Percentiles rank a stretch among this genome's conserved stretches.
Conservation (phyloP, 495 filamentous ascomycete species). For the Xylaria intraflava region DNA sequence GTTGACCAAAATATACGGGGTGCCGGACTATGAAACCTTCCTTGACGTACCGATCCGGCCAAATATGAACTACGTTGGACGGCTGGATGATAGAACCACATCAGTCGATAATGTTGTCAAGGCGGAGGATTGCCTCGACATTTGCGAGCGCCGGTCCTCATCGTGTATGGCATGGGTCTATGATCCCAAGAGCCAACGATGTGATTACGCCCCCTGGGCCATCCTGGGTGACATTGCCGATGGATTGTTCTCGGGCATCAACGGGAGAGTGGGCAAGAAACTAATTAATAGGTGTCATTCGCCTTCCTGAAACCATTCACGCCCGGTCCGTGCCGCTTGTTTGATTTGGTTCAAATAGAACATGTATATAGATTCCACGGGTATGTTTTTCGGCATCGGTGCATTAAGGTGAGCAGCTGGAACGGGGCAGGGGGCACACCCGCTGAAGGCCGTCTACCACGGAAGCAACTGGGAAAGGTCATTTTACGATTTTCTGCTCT, state of each 20-base stretch:
- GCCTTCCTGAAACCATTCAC: not conserved
- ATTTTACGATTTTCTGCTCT: not conserved
- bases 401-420: constrained; percentile 3
- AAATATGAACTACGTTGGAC: constrained; percentile 36
- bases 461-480: not conserved
- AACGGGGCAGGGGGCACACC: not conserved
- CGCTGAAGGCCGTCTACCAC: not conserved
- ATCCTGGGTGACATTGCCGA: constrained; percentile 32
- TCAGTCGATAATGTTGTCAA: constrained; percentile 24
- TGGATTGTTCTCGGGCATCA: constrained; percentile 29
- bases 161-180: constrained; percentile 42
- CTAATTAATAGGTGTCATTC: constrained; percentile 18
- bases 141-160: constrained; percentile 21
- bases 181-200: constrained; percentile 23
- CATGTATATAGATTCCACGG: constrained; percentile 8
- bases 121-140: constrained; percentile 25
- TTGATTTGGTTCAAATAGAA: constrained; percentile 16
- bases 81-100: constrained; percentile 25
- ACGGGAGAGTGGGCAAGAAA: constrained; percentile 20
- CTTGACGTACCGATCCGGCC: constrained; percentile 20
- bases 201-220: constrained; percentile 38
- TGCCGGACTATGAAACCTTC: constrained; percentile 25
- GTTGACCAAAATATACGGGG: constrained; percentile 32
- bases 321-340: not conserved
- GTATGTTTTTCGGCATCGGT: constrained; percentile 1